A percentile compares a stretch with the other conserved stretches of the same genome.
Evolutionary conservation across 768 basidiomycete species (phyloP).

Genomic region (Leccinum ochraceum): DNA sequence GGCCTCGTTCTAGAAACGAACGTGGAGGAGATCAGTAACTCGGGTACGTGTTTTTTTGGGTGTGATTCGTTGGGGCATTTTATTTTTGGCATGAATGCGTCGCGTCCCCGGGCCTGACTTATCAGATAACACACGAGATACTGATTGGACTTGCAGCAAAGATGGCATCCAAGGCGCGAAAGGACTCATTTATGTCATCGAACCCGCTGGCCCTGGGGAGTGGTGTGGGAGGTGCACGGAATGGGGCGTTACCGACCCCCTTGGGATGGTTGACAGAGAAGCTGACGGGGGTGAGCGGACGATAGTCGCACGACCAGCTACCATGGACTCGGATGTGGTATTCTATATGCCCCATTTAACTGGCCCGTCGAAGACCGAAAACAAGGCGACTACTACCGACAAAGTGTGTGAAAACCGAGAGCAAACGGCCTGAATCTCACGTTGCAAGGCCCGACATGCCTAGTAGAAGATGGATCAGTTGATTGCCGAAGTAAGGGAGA

Average conservation of each 20-base stretch:
- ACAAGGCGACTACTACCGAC: not conserved
- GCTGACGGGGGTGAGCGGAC: constrained; percentile 63
- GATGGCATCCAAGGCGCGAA: constrained; percentile 67
- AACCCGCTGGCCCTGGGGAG: constrained; percentile 80
- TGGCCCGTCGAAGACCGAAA: not conserved
- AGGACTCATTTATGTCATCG: constrained; percentile 76
- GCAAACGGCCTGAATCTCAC: constrained; percentile 11
- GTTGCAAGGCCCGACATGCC: constrained; percentile 28
- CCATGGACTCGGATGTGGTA: not conserved
- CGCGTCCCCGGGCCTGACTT: not conserved
- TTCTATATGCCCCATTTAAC: constrained; percentile 1
- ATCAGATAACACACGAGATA: constrained; percentile 4
- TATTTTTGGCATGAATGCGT: constrained; percentile 3
- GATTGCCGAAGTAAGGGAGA: not conserved
- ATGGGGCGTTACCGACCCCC: constrained; percentile 65
- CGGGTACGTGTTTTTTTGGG: constrained; percentile 48
- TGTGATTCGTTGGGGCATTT: not conserved
- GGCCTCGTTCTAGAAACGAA: constrained; percentile 96
- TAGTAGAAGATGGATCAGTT: constrained; percentile 16
- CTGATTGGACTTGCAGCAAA: constrained; percentile 50
- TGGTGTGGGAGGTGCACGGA: constrained; percentile 56
- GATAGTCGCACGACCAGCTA: constrained; percentile 24
- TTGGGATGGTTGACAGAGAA: constrained; percentile 80
- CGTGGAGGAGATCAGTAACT: constrained; percentile 76
- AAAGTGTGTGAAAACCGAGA: not conserved